Evolutionary conservation across 495 filamentous ascomycete species (phyloP), one percentile per base, ranked within the genome.

Genomic region (Tuber aestivum): DNA sequence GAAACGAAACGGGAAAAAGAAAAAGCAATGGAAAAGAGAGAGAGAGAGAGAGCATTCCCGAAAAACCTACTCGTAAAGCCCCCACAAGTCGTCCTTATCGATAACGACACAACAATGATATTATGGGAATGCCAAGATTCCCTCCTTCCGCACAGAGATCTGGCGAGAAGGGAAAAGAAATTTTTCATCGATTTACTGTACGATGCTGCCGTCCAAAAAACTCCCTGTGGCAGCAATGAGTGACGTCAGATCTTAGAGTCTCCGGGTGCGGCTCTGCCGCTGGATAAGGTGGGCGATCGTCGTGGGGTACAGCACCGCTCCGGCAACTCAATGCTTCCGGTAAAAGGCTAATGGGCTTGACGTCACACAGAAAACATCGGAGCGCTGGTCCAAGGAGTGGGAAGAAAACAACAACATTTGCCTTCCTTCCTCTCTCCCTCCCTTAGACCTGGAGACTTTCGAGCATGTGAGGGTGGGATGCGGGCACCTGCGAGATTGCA

Each of bases 191-290:
- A 9, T n/a, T n/a, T n/a, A n/a, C n/a, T n/a, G n/a, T n/a, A 27
- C 23, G 23, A 12, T 56, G 10, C 21, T 0, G 21, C 7, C 23
- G 23, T 27, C 48, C 48, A 56, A 56, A 40, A n/a, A 40, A n/a
- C 6, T 16, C 8, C 56, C 3, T 35, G 27, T 18, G 7, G 14
- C 0, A 3, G 14, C 27, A 18, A 61, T 45, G 37, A 16, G 56
- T 78, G 76, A 76, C 76, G 76, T 78, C 70, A 76, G 44, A 72
- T 69, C 50, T 72, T 38, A 27, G 38, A 45, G 18, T 35, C 27
- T 65, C 20, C 32, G 14, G 4, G 9, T 75, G 73, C 74, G 76
- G 76, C 74, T 72, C 74, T 38, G 41, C 21, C 35, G 37, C n/a
- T 41, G 56, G 32, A 32, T 32, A 35, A 35, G 27, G 56, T 65